These are phyloP conservation scores for Chaetoceros tenuissimus DNA, from an alignment of 108 stramenopile genomes.

Conservation along the genomic window DNA sequence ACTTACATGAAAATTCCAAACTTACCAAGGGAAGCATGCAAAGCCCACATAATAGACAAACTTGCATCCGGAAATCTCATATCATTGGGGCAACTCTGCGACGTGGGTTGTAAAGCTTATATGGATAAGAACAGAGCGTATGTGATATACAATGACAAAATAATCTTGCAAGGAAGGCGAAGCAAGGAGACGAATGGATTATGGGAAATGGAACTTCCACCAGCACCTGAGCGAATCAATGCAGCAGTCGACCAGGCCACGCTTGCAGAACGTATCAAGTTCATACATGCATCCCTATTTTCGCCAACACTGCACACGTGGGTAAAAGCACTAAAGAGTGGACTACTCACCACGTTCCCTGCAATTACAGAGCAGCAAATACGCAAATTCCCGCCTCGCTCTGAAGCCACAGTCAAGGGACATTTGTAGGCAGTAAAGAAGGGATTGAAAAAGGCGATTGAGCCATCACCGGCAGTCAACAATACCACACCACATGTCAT, in stretches of 20 bases:
- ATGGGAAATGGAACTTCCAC: too few species aligned
- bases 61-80: not conserved
- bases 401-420: too few species aligned
- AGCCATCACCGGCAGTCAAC: conserved; percentile 7
- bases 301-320: conserved; percentile 13
- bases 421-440: not conserved
- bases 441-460: not conserved
- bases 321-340: conserved; percentile 1
- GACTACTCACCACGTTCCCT: not conserved
- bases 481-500: conserved; percentile 15
- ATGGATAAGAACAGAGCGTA: conserved; percentile 2
- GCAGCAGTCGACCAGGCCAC: not conserved
- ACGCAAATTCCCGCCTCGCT: too few species aligned
- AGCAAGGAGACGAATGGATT: too few species aligned
- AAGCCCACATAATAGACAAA: not conserved
- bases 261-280: conserved; percentile 9
- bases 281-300: conserved; percentile 17
- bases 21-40: not conserved
- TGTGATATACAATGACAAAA: not conserved
- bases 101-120: not conserved
- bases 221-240: not conserved
- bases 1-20: too few species aligned
- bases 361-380: too few species aligned
- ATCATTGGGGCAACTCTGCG: not conserved
- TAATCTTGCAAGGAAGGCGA: not conserved